Evolutionary conservation across 345 rosid species (phyloP).

Genomic region (Eucalyptus paniculata): DNA sequence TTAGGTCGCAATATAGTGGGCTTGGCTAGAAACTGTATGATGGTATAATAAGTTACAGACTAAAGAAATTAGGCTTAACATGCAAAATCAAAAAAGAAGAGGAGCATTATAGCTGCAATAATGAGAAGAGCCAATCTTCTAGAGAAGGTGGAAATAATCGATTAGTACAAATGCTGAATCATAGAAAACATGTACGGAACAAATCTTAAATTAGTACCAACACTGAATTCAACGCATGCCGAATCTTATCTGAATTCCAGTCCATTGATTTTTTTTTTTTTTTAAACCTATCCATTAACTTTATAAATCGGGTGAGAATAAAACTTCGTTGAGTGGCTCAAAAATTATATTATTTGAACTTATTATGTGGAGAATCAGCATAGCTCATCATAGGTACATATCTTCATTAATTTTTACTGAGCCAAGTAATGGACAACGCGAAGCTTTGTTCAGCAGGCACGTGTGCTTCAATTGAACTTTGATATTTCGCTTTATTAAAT

Average conservation of each 20-base stretch:
- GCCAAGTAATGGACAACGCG: background rate
- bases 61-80: background rate
- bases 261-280: background rate
- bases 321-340: background rate
- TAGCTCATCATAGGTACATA: background rate
- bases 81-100: background rate
- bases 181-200: background rate
- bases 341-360: background rate
- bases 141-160: background rate
- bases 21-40: background rate
- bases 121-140: constrained; percentile 17
- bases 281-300: background rate
- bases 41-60: background rate
- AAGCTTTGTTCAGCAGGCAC: background rate
- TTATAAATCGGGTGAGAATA: background rate
- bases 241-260: constrained; percentile 9
- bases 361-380: background rate
- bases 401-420: background rate
- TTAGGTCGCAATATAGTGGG: background rate
- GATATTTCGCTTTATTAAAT: background rate
- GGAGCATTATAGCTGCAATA: constrained; percentile 25
- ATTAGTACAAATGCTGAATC: background rate
- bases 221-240: constrained; percentile 7
- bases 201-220: background rate
- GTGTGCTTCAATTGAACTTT: background rate